Percentiles rank a stretch among this genome's conserved stretches.
phyloP scores from a whole-genome alignment of 2,329 filamentous ascomycete genomes.

The Phialophora chinensis region DNA sequence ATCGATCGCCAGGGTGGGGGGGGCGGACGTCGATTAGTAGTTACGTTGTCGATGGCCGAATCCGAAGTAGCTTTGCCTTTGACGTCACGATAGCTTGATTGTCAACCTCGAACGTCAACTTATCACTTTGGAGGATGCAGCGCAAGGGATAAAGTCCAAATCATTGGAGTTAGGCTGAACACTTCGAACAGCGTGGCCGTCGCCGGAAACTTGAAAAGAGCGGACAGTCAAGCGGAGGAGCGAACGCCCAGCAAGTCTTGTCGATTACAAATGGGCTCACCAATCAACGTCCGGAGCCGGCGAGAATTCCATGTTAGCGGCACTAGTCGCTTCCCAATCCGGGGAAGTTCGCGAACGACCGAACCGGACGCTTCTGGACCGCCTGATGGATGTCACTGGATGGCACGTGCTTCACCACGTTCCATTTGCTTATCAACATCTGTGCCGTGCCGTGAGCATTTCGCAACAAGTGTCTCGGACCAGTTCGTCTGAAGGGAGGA shows the following conservation, averaged over 20 bases:
- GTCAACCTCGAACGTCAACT: neutral
- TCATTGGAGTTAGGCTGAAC: neutral
- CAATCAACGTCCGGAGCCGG: constrained; percentile 8
- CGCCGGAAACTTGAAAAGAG: neutral
- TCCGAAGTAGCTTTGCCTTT: neutral
- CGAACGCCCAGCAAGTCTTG: neutral
- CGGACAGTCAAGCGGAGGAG: neutral
- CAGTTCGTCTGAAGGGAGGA: constrained; percentile 1
- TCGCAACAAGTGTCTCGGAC: neutral
- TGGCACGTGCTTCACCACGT: neutral
- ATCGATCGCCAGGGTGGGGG: constrained; percentile 7
- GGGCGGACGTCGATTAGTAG: neutral
- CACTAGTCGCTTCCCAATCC: neutral
- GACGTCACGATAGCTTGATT: neutral
- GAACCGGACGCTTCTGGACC: neutral
- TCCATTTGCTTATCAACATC: neutral
- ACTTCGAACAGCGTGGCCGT: neutral
- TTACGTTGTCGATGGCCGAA: neutral
- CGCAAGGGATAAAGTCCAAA: neutral
- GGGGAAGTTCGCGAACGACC: neutral
- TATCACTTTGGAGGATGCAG: neutral
- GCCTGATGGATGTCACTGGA: neutral
- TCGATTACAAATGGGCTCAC: constrained; percentile 20
- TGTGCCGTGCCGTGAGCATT: neutral
- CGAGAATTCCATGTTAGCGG: neutral